Evolutionary conservation across 345 rosid genomes (phyloP).

Genomic region (Lumnitzera racemosa): DNA sequence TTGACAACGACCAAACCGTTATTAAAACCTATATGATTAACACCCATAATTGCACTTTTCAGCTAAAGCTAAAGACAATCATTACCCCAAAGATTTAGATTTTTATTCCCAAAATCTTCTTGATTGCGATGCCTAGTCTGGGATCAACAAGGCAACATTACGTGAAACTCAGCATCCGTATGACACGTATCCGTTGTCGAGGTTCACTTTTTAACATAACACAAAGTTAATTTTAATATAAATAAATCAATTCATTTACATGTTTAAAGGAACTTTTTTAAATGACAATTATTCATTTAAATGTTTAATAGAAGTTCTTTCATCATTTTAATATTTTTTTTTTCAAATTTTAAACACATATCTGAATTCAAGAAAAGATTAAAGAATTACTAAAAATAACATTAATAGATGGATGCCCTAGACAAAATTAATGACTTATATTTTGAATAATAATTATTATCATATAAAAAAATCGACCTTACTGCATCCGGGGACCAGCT

Average conservation of each 20-base stretch:
- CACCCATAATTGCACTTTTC: constrained; percentile 22
- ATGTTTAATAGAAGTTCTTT: too few species aligned
- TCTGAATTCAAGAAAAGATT: too few species aligned
- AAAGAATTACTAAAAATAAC: too few species aligned
- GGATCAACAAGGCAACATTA: constrained; percentile 11
- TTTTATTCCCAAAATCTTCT: constrained; percentile 5
- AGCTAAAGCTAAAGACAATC: constrained; percentile 6
- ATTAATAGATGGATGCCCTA: too few species aligned
- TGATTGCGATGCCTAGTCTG: constrained; percentile 21
- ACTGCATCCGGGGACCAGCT: constrained; percentile 64
- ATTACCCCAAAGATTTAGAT: neutral
- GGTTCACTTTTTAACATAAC: neutral
- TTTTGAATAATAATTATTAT: constrained; percentile 10
- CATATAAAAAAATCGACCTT: constrained; percentile 44
- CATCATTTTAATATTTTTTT: too few species aligned
- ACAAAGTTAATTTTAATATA: neutral
- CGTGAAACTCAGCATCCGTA: too few species aligned
- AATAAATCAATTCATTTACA: neutral
- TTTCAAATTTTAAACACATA: too few species aligned
- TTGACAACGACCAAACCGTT: constrained; percentile 37
- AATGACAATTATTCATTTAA: too few species aligned
- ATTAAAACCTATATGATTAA: constrained; percentile 25
- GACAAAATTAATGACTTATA: too few species aligned
- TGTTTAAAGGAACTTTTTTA: too few species aligned
- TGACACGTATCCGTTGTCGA: too few species aligned